These are phyloP conservation scores for Aspergillus persii DNA, from an alignment of 2,329 filamentous ascomycete species.

Conservation along the genomic window DNA sequence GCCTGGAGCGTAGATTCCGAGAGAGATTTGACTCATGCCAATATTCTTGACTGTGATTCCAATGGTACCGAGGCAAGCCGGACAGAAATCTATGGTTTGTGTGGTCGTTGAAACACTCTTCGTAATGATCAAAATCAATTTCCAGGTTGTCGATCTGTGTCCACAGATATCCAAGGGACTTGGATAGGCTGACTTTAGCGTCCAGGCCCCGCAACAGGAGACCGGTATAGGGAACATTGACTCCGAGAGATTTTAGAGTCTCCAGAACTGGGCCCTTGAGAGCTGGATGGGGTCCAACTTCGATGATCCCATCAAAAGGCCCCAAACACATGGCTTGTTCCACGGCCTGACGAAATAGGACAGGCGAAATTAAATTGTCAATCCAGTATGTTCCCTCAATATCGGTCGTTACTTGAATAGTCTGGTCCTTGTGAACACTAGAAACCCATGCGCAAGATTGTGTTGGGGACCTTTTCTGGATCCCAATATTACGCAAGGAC, in stretches of 20 bases:
- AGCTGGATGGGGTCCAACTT: slow-evolving; percentile 37
- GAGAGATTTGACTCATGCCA: slow-evolving; percentile 7
- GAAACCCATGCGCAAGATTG: slow-evolving; percentile 25
- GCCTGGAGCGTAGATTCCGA: background rate
- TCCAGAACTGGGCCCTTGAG: slow-evolving; percentile 24
- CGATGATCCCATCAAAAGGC: slow-evolving; percentile 25
- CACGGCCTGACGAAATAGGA: slow-evolving; percentile 24
- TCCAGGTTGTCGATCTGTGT: background rate
- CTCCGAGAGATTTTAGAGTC: slow-evolving; percentile 15
- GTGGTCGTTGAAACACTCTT: too few relatives aligned
- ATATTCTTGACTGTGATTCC: slow-evolving; percentile 4
- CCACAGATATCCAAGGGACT: background rate
- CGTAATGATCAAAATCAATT: too few relatives aligned
- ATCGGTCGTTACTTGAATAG: slow-evolving; percentile 18
- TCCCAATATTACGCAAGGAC: slow-evolving; percentile 15
- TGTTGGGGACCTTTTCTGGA: background rate
- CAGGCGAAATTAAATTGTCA: slow-evolving; percentile 26
- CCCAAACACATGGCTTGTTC: slow-evolving; percentile 12
- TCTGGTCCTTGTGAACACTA: slow-evolving; percentile 14
- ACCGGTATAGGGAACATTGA: too few relatives aligned
- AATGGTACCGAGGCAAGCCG: background rate
- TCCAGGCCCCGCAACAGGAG: too few relatives aligned
- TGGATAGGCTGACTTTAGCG: background rate
- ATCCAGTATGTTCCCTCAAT: slow-evolving; percentile 32
- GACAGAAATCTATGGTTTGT: too few relatives aligned